A percentile compares a stretch with the other conserved stretches of the same genome.
phyloP scores from a whole-genome alignment of 345 rosid species.

The Linum lewisii region DNA sequence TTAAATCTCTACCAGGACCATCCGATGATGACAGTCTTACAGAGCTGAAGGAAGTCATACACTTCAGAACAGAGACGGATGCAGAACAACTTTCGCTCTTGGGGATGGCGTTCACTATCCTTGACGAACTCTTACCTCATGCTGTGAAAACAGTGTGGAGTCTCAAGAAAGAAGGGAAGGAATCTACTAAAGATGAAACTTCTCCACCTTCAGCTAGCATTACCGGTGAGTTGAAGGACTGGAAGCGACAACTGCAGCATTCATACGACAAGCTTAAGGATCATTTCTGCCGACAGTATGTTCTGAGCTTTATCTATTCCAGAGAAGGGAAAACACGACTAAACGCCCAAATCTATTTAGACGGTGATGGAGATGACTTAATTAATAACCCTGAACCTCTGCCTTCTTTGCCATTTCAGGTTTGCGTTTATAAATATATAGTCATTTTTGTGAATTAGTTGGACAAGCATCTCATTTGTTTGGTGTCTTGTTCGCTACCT shows the following conservation, averaged over 20 bases:
- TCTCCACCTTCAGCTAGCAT: constrained; percentile 33
- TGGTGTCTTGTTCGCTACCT: neutral
- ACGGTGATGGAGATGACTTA: constrained; percentile 54
- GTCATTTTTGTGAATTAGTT: neutral
- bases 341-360: constrained; percentile 67
- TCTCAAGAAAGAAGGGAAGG: constrained; percentile 40
- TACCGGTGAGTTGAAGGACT: constrained; percentile 67
- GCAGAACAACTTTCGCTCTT: constrained; percentile 83
- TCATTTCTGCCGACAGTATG: constrained; percentile 93
- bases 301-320: constrained; percentile 86
- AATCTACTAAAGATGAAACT: constrained; percentile 32
- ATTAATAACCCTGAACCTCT: constrained; percentile 45
- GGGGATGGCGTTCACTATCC: constrained; percentile 84
- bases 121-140: constrained; percentile 73
- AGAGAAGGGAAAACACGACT: constrained; percentile 80
- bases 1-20: constrained; percentile 79
- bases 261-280: constrained; percentile 85
- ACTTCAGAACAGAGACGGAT: constrained; percentile 85
- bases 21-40: constrained; percentile 78
- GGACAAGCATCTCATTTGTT: neutral
- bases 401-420: constrained; percentile 98
- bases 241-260: constrained; percentile 82
- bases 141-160: constrained; percentile 55
- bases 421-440: constrained; percentile 3
- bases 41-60: constrained; percentile 63